These are phyloP conservation scores for Cercospora berteroae DNA, from an alignment of 2,329 filamentous ascomycete species.

Conservation along the genomic window DNA sequence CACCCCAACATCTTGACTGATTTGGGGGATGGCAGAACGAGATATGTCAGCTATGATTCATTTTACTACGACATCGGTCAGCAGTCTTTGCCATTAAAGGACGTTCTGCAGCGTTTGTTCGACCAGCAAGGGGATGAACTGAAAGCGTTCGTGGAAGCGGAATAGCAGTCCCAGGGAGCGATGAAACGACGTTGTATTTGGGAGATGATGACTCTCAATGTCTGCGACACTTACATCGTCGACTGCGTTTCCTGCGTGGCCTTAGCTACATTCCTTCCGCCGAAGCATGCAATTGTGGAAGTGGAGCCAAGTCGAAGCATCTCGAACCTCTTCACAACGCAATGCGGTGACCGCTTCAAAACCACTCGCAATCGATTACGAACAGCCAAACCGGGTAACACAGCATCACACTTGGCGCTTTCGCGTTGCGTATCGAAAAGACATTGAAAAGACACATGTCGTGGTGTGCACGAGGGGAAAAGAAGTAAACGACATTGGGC, in stretches of 20 bases:
- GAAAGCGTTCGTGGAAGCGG: background rate
- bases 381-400: background rate
- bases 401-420: background rate
- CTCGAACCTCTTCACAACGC: background rate
- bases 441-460: background rate
- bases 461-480: background rate
- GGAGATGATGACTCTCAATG: background rate
- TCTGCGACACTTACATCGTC: background rate
- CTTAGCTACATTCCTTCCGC: background rate
- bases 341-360: background rate
- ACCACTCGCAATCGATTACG: background rate
- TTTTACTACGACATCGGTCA: background rate
- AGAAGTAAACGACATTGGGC: background rate
- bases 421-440: background rate
- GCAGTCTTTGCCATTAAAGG: background rate
- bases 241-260: background rate
- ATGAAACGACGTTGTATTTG: background rate
- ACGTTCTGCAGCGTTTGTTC: background rate
- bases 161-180: background rate
- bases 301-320: background rate
- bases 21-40: background rate
- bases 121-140: background rate
- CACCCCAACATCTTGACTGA: background rate
- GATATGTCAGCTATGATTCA: background rate
- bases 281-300: too few species aligned